These are phyloP conservation scores for Raphanus raphanistrum DNA, from an alignment of 345 rosid species.

Conservation along the genomic window DNA sequence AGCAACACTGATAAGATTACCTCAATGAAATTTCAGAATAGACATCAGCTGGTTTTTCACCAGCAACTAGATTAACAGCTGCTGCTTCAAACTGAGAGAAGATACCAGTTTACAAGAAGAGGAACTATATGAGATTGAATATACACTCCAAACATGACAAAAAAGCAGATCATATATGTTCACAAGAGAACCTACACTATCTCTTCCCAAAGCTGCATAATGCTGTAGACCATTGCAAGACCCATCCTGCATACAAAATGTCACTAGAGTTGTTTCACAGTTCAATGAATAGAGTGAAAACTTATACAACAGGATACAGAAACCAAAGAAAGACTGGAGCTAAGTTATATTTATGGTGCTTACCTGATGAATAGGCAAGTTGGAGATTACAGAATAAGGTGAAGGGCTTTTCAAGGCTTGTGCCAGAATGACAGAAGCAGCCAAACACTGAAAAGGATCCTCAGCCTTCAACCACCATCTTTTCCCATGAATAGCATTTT, in stretches of 20 bases:
- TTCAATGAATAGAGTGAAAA: neutral
- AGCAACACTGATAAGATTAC: constrained; percentile 46
- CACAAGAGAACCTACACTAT: constrained; percentile 61
- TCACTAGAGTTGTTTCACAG: neutral
- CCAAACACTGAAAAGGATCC: constrained; percentile 98
- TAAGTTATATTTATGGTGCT: constrained; percentile 22
- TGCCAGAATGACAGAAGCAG: constrained; percentile 80
- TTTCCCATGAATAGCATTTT: constrained; percentile 78
- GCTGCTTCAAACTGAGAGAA: constrained; percentile 77
- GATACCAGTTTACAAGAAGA: constrained; percentile 32
- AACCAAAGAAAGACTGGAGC: neutral
- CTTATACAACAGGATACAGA: neutral
- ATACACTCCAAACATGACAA: neutral
- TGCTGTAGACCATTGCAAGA: constrained; percentile 99
- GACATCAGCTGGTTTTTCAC: constrained; percentile 92
- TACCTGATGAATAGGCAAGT: constrained; percentile 97
- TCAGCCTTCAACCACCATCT: constrained; percentile 97
- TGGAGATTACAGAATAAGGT: constrained; percentile 66
- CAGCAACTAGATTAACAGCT: constrained; percentile 86
- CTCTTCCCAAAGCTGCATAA: constrained; percentile 98
- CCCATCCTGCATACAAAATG: constrained; percentile 67
- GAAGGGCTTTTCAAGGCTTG: constrained; percentile 86
- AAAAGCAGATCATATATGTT: neutral
- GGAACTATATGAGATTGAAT: constrained; percentile 9
- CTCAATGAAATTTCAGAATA: constrained; percentile 91